Evolutionary conservation across 805 yeast species (phyloP).

Genomic region (Wickerhamomyces bisporus): DNA sequence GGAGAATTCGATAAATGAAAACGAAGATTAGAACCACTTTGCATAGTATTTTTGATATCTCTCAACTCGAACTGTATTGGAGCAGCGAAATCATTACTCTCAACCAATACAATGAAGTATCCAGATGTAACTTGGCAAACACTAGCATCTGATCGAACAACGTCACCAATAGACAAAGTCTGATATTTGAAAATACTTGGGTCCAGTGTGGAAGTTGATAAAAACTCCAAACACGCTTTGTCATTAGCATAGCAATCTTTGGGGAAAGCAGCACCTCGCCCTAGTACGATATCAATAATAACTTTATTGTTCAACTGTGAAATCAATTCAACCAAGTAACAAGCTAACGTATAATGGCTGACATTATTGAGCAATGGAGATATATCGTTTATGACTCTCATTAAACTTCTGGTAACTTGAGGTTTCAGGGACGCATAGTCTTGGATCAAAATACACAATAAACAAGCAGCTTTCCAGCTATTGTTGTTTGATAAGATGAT

Average conservation of each 20-base stretch:
- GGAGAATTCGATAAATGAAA: slow-evolving; percentile 7
- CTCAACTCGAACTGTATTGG: slow-evolving; percentile 18
- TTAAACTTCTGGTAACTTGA: not conserved
- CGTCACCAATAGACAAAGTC: slow-evolving; percentile 5
- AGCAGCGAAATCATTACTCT: slow-evolving; percentile 13
- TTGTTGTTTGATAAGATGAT: slow-evolving; percentile 5
- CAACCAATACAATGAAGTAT: slow-evolving; percentile 11
- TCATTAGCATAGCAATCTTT: slow-evolving; percentile 17
- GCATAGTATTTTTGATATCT: slow-evolving; percentile 4
- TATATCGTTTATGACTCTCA: not conserved
- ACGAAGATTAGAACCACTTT: not conserved
- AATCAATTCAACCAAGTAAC: slow-evolving; percentile 18
- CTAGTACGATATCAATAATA: slow-evolving; percentile 1
- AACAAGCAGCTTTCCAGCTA: slow-evolving; percentile 25
- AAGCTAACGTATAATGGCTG: slow-evolving; percentile 13
- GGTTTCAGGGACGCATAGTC: slow-evolving; percentile 13
- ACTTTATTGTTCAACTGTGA: slow-evolving; percentile 14
- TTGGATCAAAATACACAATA: slow-evolving; percentile 21
- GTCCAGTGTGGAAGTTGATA: slow-evolving; percentile 3
- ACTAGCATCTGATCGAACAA: slow-evolving; percentile 6
- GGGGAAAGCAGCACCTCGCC: not conserved
- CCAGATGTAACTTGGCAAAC: slow-evolving; percentile 11
- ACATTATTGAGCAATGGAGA: slow-evolving; percentile 5
- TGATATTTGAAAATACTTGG: slow-evolving; percentile 8
- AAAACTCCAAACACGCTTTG: slow-evolving; percentile 10